phyloP scores from a whole-genome alignment of 371 early-diverging fungal species.

The Sporodiniella umbellata region DNA sequence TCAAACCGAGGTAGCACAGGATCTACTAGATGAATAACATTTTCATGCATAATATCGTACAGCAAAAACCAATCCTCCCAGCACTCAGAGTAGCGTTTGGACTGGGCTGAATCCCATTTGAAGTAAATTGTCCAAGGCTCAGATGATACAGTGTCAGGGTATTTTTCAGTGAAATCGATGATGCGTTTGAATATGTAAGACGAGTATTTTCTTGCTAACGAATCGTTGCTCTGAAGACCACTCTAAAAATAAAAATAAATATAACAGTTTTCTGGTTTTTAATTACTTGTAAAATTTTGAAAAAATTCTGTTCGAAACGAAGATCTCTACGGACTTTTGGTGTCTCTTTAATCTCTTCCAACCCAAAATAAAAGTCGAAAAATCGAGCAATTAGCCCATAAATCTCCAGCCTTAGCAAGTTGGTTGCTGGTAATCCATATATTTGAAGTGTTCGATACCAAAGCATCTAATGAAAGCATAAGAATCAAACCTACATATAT shows the following conservation, averaged over 20 bases:
- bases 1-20: slow-evolving; percentile 46
- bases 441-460: slow-evolving; percentile 44
- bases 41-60: slow-evolving; percentile 58
- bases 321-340: slow-evolving; percentile 24
- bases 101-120: slow-evolving; percentile 23
- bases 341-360: slow-evolving; percentile 4
- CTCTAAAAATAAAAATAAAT: slow-evolving; percentile 16
- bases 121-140: slow-evolving; percentile 38
- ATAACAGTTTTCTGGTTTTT: not conserved
- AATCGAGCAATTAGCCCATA: slow-evolving; percentile 46
- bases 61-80: slow-evolving; percentile 63
- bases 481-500: too few relatives aligned
- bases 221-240: slow-evolving; percentile 42
- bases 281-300: slow-evolving; percentile 40
- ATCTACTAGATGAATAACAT: slow-evolving; percentile 50
- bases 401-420: slow-evolving; percentile 37
- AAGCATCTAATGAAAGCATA: slow-evolving; percentile 27
- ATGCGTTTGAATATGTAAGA: slow-evolving; percentile 43
- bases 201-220: slow-evolving; percentile 40
- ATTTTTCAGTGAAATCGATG: slow-evolving; percentile 36
- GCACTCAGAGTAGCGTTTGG: slow-evolving; percentile 20
- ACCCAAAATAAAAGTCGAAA: slow-evolving; percentile 43
- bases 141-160: slow-evolving; percentile 5
- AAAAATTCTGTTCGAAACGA: slow-evolving; percentile 37
- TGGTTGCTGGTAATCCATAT: slow-evolving; percentile 46